Evolutionary conservation across 2,329 filamentous ascomycete genomes (phyloP).

Genomic region (Rutstroemia sp.): DNA sequence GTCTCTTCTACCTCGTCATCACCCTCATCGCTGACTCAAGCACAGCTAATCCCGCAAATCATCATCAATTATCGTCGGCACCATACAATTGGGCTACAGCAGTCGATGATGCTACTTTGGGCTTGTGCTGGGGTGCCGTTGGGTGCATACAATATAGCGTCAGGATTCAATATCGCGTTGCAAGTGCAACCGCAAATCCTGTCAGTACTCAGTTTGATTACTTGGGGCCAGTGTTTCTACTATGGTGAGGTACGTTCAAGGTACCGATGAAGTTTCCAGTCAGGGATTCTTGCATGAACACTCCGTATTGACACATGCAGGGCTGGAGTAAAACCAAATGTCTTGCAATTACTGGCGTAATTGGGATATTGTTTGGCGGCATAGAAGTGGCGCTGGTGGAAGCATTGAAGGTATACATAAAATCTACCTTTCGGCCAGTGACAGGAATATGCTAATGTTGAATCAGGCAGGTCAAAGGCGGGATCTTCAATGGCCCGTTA

Average conservation of each 20-base stretch:
- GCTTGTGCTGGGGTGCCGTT: slow-evolving; percentile 60
- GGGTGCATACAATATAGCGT: slow-evolving; percentile 36
- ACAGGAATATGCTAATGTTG: no score
- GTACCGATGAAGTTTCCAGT: no score
- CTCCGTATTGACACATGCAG: slow-evolving; percentile 24
- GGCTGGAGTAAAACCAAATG: slow-evolving; percentile 46
- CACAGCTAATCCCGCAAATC: slow-evolving; percentile 46
- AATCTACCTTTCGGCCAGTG: neutral
- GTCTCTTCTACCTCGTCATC: neutral
- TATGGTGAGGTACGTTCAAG: slow-evolving; percentile 37
- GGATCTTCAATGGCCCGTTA: slow-evolving; percentile 50
- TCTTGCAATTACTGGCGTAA: slow-evolving; percentile 39
- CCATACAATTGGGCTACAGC: slow-evolving; percentile 56
- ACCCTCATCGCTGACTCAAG: neutral
- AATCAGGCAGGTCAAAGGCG: slow-evolving; percentile 33
- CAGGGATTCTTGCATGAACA: neutral
- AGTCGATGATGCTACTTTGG: slow-evolving; percentile 68
- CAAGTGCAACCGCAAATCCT: slow-evolving; percentile 30
- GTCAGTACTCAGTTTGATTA: slow-evolving; percentile 29
- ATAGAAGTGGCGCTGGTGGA: slow-evolving; percentile 54
- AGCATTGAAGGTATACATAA: slow-evolving; percentile 33
- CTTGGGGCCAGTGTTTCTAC: slow-evolving; percentile 29
- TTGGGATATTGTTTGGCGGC: slow-evolving; percentile 50
- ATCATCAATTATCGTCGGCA: slow-evolving; percentile 60
- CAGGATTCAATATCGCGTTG: slow-evolving; percentile 28